Conservation (phyloP, 148 eudicot species). For the Chenopodium berlandieri region DNA sequence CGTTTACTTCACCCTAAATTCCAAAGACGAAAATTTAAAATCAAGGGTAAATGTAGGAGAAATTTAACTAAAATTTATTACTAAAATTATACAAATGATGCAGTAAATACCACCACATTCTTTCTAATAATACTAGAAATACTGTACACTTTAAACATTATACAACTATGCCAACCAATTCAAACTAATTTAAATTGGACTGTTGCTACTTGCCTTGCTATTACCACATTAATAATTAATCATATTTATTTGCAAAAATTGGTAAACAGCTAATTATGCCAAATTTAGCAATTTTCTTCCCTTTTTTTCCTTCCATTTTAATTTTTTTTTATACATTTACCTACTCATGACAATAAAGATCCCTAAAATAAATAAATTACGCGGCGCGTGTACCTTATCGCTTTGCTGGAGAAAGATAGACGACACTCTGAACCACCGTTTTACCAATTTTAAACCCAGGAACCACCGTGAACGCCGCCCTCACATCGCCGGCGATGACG, state of each 20-base stretch:
- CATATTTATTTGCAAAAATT: background rate
- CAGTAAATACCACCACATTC: background rate
- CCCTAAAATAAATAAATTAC: background rate
- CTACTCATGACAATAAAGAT: background rate
- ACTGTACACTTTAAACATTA: conserved; percentile 3
- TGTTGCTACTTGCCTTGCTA: background rate
- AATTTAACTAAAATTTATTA: conserved; percentile 2
- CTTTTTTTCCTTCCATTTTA: no score
- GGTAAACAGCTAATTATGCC: background rate
- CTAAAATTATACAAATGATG: background rate
- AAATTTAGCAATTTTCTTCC: background rate
- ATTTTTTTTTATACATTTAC: conserved; percentile 5
- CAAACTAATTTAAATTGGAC: conserved; percentile 2
- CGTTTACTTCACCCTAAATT: no score
- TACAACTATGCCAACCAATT: conserved; percentile 10
- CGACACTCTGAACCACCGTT: conserved; percentile 76
- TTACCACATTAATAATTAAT: background rate
- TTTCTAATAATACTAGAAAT: background rate
- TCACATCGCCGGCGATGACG: conserved; percentile 29
- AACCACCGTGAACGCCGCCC: conserved; percentile 69
- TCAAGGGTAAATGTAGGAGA: background rate
- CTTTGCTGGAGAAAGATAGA: conserved; percentile 45
- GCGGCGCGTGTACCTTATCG: background rate
- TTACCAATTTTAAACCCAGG: conserved; percentile 90
- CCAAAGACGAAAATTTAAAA: no score